Conservation (phyloP, 345 rosid genomes). For the Syzygium jambos region DNA sequence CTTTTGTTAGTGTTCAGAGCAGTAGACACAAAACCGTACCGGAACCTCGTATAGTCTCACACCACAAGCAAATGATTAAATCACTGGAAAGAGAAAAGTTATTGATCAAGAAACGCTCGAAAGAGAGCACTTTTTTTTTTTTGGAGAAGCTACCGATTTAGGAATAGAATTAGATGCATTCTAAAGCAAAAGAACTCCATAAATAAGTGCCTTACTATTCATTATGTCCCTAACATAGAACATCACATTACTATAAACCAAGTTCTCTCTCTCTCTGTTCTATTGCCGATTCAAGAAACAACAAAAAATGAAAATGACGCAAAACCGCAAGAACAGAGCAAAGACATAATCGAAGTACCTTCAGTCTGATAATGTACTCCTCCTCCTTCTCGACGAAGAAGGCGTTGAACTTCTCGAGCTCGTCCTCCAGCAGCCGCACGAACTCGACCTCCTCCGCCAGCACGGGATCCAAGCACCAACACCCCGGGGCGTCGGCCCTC, state of each 20-base stretch:
- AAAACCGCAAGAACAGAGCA: not conserved
- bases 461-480: not conserved
- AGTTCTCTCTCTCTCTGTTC: not conserved
- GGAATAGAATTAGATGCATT: not conserved
- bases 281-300: not conserved
- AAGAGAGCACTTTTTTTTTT: not conserved
- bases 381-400: conserved; percentile 98
- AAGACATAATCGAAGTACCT: conserved; percentile 28
- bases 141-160: not conserved
- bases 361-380: conserved; percentile 78
- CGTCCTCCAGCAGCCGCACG: conserved; percentile 51
- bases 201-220: not conserved
- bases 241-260: not conserved
- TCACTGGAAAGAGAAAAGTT: not conserved
- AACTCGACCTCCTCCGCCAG: conserved; percentile 15
- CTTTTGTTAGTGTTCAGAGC: not conserved
- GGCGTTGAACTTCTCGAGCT: conserved; percentile 84
- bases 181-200: not conserved
- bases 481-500: not conserved
- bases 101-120: not conserved
- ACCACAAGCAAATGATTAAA: not conserved
- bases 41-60: not conserved
- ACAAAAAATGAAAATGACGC: not conserved
- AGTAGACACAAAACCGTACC: not conserved
- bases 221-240: not conserved